Conservation (phyloP, 176 grass and related monocot species). For the Sorghum bicolor region DNA sequence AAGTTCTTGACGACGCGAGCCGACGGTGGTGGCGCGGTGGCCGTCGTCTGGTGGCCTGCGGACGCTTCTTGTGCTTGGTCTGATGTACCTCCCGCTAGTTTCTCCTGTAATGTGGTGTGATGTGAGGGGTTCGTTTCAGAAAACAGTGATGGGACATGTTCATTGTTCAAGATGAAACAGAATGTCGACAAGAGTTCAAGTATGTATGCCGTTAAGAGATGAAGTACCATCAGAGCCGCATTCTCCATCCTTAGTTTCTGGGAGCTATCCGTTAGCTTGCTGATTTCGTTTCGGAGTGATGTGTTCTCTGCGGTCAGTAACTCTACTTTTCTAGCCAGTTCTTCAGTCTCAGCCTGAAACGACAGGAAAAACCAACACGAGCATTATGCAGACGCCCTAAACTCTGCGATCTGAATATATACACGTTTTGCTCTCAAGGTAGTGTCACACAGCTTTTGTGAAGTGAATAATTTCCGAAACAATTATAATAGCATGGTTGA, state of each 20-base stretch:
- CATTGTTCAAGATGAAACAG: background rate
- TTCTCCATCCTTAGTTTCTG: conserved; percentile 76
- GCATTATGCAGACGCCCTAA: background rate
- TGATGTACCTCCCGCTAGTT: conserved; percentile 8
- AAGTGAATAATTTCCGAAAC: background rate
- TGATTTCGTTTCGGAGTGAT: conserved; percentile 66
- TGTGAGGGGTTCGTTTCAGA: background rate
- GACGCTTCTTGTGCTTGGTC: background rate
- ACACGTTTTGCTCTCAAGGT: background rate
- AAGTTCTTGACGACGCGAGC: conserved; percentile 41
- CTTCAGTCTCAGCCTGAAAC: conserved; percentile 71
- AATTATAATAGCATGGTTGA: background rate
- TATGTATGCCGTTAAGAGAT: background rate
- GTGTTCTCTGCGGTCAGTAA: conserved; percentile 56
- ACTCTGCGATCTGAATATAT: background rate
- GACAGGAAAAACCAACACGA: background rate
- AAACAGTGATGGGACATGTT: background rate
- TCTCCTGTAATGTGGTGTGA: conserved; percentile 25
- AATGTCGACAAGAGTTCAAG: background rate
- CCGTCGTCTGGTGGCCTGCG: background rate
- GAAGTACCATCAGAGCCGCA: conserved; percentile 53
- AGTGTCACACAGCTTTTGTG: background rate
- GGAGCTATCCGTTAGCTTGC: conserved; percentile 40
- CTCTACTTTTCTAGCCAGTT: conserved; percentile 59
- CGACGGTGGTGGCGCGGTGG: background rate